These are phyloP conservation scores for Lenwebbia sp. DNA, from an alignment of 345 rosid genomes.

Conservation along the genomic window DNA sequence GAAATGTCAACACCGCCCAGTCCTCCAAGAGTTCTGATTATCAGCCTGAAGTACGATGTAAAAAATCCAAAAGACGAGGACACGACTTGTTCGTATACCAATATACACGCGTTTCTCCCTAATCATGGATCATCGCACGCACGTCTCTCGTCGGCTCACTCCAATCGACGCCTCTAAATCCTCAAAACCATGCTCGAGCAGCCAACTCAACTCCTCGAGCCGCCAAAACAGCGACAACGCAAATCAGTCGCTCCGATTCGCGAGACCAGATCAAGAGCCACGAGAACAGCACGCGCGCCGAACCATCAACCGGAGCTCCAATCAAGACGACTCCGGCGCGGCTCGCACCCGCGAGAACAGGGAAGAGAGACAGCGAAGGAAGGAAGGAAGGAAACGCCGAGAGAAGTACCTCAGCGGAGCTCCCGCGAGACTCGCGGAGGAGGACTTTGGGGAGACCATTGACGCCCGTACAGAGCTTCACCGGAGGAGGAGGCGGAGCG, in stretches of 20 bases:
- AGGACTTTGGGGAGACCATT: conserved; percentile 71
- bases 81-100: neutral
- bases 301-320: neutral
- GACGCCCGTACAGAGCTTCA: conserved; percentile 47
- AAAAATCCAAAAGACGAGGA: neutral
- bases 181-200: neutral
- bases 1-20: neutral
- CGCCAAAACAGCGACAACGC: neutral
- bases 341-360: neutral
- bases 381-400: neutral
- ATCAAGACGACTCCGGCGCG: neutral
- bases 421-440: conserved; percentile 63
- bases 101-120: neutral
- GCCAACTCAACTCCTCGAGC: neutral
- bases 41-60: neutral
- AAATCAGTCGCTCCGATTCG: neutral
- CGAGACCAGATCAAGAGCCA: neutral
- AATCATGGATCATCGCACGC: neutral
- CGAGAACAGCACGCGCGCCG: neutral
- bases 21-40: neutral
- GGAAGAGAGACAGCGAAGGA: neutral
- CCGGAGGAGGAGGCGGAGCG: neutral
- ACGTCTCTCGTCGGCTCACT: neutral
- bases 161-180: neutral
- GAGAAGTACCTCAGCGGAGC: conserved; percentile 57